A percentile compares a stretch with the other conserved stretches of the same genome.
phyloP scores from a whole-genome alignment of 495 filamentous ascomycete species.

The Aspergillus hancockii region DNA sequence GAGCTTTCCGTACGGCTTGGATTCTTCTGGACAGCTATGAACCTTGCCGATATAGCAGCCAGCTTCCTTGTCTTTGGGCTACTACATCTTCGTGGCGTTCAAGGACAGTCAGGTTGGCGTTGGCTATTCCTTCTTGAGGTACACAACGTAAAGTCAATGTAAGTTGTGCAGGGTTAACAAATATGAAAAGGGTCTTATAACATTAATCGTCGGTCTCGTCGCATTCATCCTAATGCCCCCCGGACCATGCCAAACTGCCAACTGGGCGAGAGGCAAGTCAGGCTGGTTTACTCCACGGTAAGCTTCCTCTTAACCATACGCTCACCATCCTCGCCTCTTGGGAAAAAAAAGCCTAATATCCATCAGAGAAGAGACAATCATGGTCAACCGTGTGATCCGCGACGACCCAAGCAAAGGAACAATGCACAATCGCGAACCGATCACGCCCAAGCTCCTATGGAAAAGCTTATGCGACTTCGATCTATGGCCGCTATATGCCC shows the following conservation, averaged over 20 bases:
- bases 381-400: constrained; percentile 70
- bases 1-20: constrained; percentile 62
- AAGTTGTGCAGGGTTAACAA: neutral
- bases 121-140: constrained; percentile 54
- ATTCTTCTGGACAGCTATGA: constrained; percentile 65
- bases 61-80: constrained; percentile 50
- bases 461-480: constrained; percentile 54
- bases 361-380: constrained; percentile 52
- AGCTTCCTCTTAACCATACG: constrained; percentile 13
- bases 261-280: constrained; percentile 59
- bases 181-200: constrained; percentile 29
- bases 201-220: constrained; percentile 55
- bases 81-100: constrained; percentile 41
- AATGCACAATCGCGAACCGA: constrained; percentile 62
- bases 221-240: constrained; percentile 63
- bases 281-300: constrained; percentile 69
- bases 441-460: constrained; percentile 48
- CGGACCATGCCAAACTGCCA: constrained; percentile 61
- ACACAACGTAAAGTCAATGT: neutral
- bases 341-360: neutral
- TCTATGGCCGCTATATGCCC: constrained; percentile 53
- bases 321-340: neutral
- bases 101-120: constrained; percentile 36
- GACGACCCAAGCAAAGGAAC: constrained; percentile 72
- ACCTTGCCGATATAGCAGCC: constrained; percentile 45